A percentile compares a stretch with the other conserved stretches of the same genome.
phyloP scores from a whole-genome alignment of 2,329 filamentous ascomycete genomes.

The Esteya vermicola region DNA sequence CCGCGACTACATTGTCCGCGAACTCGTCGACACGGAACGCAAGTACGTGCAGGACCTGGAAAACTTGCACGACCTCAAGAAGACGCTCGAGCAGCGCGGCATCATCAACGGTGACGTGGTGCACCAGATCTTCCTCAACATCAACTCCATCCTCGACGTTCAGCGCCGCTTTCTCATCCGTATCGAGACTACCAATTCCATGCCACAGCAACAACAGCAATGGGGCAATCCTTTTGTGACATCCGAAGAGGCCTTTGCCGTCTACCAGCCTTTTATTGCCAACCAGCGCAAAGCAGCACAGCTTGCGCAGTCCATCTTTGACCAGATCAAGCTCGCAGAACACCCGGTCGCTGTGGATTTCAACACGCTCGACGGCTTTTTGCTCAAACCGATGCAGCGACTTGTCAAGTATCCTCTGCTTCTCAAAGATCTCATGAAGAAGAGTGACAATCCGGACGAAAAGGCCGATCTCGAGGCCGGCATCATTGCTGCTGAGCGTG shows the following conservation, averaged over 20 bases:
- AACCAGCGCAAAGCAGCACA: conserved; percentile 87
- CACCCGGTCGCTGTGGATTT: conserved; percentile 74
- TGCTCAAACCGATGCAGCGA: conserved; percentile 93
- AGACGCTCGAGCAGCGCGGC: conserved; percentile 73
- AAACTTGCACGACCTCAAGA: conserved; percentile 84
- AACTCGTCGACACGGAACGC: conserved; percentile 86
- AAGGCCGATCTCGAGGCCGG: conserved; percentile 61
- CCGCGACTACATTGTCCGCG: conserved; percentile 77
- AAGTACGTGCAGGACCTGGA: conserved; percentile 97
- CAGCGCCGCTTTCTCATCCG: conserved; percentile 90
- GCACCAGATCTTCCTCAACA: conserved; percentile 91
- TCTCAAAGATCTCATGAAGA: conserved; percentile 79
- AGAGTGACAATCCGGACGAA: conserved; percentile 58
- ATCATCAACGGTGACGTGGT: conserved; percentile 79
- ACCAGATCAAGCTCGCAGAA: conserved; percentile 65
- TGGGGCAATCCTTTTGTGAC: conserved; percentile 88
- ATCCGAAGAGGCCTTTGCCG: conserved; percentile 76
- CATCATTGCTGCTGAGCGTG: conserved; percentile 67
- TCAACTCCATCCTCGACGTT: conserved; percentile 89
- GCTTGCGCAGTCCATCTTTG: conserved; percentile 71
- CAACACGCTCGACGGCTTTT: conserved; percentile 77
- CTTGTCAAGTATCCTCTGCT: conserved; percentile 89
- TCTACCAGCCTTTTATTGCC: conserved; percentile 94
- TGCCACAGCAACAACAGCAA: conserved; percentile 61
- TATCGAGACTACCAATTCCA: conserved; percentile 87